A percentile compares a stretch with the other conserved stretches of the same genome.
These are phyloP conservation scores for Baeospora myosura DNA, from an alignment of 1,284 basidiomycete species.

Conservation along the genomic window DNA sequence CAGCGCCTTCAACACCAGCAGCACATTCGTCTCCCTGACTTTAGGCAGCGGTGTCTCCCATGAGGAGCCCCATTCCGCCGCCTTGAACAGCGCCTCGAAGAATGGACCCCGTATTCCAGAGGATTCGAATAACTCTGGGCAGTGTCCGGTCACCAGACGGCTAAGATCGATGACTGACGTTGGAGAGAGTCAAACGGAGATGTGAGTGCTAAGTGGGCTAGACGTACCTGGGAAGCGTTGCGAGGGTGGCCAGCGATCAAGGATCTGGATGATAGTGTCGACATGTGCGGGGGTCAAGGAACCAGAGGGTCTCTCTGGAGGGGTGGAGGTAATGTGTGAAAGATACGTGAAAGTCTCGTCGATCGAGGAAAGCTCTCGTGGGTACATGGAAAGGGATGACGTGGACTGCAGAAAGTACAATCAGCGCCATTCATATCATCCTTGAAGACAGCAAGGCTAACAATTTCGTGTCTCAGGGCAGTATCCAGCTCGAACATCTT, in stretches of 20 bases:
- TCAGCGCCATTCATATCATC: conserved; percentile 2
- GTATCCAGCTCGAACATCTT: conserved; percentile 84
- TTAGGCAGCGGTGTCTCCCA: conserved; percentile 55
- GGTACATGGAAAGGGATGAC: conserved; percentile 59
- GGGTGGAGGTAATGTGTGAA: conserved; percentile 39
- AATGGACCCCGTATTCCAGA: conserved; percentile 44
- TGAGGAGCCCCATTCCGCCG: conserved; percentile 60
- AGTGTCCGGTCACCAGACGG: conserved; percentile 69
- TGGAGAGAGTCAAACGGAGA: conserved; percentile 5
- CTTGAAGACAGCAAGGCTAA: conserved; percentile 25
- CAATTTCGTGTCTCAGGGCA: conserved; percentile 59
- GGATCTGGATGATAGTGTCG: conserved; percentile 55
- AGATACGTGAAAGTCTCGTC: conserved; percentile 65
- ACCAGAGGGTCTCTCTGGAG: conserved; percentile 25
- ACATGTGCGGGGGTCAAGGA: conserved; percentile 44
- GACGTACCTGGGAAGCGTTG: conserved; percentile 76
- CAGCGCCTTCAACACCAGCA: conserved; percentile 77
- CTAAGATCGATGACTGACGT: conserved; percentile 78
- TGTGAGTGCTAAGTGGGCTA: background rate
- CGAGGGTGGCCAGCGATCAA: conserved; percentile 75
- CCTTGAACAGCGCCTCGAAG: conserved; percentile 57
- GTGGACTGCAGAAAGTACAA: conserved; percentile 43
- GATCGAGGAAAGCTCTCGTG: conserved; percentile 56
- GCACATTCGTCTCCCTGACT: conserved; percentile 75
- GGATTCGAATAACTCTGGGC: conserved; percentile 41